Conservation (phyloP, 1,284 basidiomycete genomes). For the Sporisorium exsertum region DNA sequence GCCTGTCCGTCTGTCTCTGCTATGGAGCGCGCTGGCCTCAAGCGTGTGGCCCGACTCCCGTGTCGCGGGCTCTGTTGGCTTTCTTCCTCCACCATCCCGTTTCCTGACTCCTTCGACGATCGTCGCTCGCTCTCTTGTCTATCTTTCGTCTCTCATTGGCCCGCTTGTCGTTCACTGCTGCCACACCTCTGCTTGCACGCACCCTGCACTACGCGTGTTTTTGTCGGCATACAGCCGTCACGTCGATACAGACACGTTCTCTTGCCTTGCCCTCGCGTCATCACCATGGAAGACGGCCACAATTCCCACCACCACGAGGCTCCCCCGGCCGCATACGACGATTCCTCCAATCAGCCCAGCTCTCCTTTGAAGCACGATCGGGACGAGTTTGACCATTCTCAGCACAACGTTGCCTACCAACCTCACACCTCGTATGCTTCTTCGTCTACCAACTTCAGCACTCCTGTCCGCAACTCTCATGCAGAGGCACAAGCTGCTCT, state of each 20-base stretch:
- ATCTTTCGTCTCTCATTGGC: not conserved
- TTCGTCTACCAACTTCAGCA: constrained; percentile 32
- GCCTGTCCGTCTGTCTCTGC: not conserved
- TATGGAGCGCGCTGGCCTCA: too few species aligned
- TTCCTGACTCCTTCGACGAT: not conserved
- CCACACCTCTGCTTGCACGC: not conserved
- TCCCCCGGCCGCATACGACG: constrained; percentile 28
- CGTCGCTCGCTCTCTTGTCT: not conserved
- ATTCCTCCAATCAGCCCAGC: constrained; percentile 12
- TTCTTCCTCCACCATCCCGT: not conserved
- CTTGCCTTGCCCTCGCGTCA: not conserved
- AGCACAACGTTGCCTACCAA: constrained; percentile 29
- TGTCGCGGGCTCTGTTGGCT: not conserved
- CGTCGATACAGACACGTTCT: not conserved
- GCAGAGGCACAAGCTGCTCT: constrained; percentile 52
- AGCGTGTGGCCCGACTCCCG: constrained; percentile 5
- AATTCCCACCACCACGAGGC: constrained; percentile 29
- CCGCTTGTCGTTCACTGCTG: not conserved
- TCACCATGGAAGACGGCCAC: constrained; percentile 20
- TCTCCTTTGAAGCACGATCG: constrained; percentile 24
- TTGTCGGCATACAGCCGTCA: not conserved
- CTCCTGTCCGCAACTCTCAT: constrained; percentile 41
- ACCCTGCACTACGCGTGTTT: not conserved
- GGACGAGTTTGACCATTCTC: constrained; percentile 28
- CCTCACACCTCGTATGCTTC: constrained; percentile 29